Conservation (phyloP, 2,329 filamentous ascomycete species). For the Alternaria atra region DNA sequence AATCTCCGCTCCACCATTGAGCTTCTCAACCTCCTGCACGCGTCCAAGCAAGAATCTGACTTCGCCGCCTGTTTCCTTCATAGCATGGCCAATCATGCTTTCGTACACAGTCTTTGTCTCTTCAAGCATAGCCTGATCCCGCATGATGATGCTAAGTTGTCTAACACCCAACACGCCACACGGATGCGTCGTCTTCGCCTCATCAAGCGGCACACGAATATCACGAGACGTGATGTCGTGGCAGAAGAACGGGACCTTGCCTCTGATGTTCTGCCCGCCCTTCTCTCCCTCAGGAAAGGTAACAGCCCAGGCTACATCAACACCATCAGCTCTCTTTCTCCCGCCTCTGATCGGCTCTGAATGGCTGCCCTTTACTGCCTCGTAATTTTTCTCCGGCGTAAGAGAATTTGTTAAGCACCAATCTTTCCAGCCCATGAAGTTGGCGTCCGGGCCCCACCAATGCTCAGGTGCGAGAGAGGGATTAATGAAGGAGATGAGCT, state of each 20-base stretch:
- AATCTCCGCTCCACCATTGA: constrained; percentile 28
- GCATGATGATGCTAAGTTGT: constrained; percentile 38
- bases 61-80: neutral
- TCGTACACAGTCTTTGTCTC: constrained; percentile 24
- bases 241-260: constrained; percentile 67
- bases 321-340: constrained; percentile 64
- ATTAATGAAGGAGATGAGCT: constrained; percentile 70
- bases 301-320: constrained; percentile 67
- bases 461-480: constrained; percentile 59
- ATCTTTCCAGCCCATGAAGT: constrained; percentile 68
- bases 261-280: constrained; percentile 49
- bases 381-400: constrained; percentile 23
- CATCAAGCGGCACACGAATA: constrained; percentile 63
- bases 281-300: constrained; percentile 59
- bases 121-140: constrained; percentile 22
- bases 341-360: constrained; percentile 61
- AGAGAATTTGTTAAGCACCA: constrained; percentile 55
- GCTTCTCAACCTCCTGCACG: constrained; percentile 24
- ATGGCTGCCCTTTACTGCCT: constrained; percentile 54
- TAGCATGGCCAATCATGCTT: constrained; percentile 24
- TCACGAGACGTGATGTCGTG: constrained; percentile 67
- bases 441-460: constrained; percentile 65
- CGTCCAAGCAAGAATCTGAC: constrained; percentile 24
- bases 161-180: constrained; percentile 60
- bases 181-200: constrained; percentile 57